phyloP scores from a whole-genome alignment of 2,329 filamentous ascomycete genomes.

The Aspergillus sp. region DNA sequence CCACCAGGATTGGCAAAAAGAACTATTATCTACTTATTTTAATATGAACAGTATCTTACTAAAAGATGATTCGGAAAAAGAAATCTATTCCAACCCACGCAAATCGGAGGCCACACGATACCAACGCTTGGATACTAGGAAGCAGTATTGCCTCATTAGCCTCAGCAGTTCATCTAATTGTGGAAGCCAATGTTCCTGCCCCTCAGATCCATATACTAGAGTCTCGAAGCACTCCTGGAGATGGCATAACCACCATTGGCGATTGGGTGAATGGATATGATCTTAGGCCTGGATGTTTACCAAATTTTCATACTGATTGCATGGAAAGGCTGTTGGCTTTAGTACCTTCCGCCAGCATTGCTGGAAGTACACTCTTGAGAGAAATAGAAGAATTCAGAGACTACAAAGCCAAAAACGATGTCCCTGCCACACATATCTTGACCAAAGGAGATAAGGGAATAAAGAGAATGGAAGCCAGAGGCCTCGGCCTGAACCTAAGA shows the following conservation, averaged over 20 bases:
- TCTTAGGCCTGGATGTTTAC: constrained; percentile 30
- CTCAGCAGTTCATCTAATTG: constrained; percentile 30
- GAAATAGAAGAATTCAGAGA: constrained; percentile 11
- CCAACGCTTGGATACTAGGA: constrained; percentile 39
- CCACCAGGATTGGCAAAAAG: no score
- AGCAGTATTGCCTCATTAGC: constrained; percentile 31
- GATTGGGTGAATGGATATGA: constrained; percentile 30
- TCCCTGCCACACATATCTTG: constrained; percentile 11
- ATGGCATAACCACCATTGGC: constrained; percentile 23
- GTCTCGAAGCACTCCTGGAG: constrained; percentile 24
- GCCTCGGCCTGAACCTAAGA: no score
- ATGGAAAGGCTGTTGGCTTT: constrained; percentile 29
- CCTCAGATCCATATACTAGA: constrained; percentile 32
- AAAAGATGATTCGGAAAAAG: no score
- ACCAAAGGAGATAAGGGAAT: neutral
- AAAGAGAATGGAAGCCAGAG: no score
- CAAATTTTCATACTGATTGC: constrained; percentile 28
- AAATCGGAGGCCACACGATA: constrained; percentile 22
- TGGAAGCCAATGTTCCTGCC: constrained; percentile 29
- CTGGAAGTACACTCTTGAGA: constrained; percentile 9
- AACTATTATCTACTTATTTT: no score
- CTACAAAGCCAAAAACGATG: neutral
- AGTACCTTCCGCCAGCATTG: constrained; percentile 18
- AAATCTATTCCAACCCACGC: no score
- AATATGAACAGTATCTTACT: no score